Base-by-base conservation (phyloP, 768 basidiomycete species). In the Tylopilus balloui region DNA sequence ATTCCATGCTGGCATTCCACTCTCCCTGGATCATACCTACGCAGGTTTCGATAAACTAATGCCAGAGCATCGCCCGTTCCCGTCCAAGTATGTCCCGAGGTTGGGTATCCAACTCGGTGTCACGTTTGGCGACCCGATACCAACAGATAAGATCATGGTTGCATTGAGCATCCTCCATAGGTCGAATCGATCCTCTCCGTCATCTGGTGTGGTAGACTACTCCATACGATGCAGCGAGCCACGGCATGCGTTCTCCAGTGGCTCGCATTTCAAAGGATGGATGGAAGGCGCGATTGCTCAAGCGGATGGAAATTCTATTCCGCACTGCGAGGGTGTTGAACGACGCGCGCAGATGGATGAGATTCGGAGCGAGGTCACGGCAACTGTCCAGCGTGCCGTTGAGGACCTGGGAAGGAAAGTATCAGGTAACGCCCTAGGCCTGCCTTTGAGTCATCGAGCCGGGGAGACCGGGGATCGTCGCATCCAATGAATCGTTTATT, bases 1-100 rank as follows among this genome's bases (percentile, higher is more conserved):
- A 10, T 24, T 25, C 9, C 14, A 29, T 29, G 9, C 19, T 15
- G 3, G 13, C 13, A 6, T 23, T n/a, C 20, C 36, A 4, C 31
- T 37, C 50, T 35, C 27, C 31, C 25, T 29, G n/a, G 10, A 6
- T 17, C 19, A 36, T 13, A 25, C 14, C 1, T 37, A 10, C 34
- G 46, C 55, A 85, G 84, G 84, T 4, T 96, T 94, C 56, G 89
- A 98, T 60, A 74, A 80, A 54, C 72, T 96, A 15, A 94, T 98
- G 92, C 89, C 91, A 36, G 92, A 92, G 67, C 81, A 84, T 25
- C 82, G 93, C 17, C 58, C 72, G 2, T 85, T 80, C 58, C 92
- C 92, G 3, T 78, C 75, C 72, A 89, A 86, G 53, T 84, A 77
- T 63, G 49, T 86, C 57, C 82, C 94, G 34, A 74, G 80, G 52